These are phyloP conservation scores for Trichoderma afroharzianum DNA, from an alignment of 2,329 filamentous ascomycete genomes.

Conservation along the genomic window DNA sequence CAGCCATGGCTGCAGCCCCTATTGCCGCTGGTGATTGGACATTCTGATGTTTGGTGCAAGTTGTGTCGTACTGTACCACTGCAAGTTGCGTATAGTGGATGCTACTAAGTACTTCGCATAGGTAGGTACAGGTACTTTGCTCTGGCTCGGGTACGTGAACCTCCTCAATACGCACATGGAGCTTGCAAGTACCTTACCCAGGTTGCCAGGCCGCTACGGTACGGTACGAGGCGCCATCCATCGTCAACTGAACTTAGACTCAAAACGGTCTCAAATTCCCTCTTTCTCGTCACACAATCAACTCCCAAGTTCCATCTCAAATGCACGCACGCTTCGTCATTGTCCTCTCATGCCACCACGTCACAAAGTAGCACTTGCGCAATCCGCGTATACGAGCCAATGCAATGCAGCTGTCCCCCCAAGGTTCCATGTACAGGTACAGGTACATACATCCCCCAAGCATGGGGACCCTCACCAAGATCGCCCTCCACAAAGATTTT, in stretches of 20 bases:
- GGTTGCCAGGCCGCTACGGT: background rate
- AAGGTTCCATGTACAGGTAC: background rate
- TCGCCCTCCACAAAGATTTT: background rate
- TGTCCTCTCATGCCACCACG: background rate
- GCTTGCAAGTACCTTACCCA: background rate
- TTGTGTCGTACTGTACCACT: background rate
- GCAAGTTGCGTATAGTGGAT: background rate
- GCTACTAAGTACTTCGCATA: too few species aligned
- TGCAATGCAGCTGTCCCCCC: background rate
- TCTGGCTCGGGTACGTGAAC: background rate
- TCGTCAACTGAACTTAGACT: background rate
- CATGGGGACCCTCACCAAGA: background rate
- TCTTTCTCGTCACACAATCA: background rate
- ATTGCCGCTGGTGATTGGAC: background rate
- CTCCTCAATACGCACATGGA: background rate
- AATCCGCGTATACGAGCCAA: slow-evolving; percentile 3
- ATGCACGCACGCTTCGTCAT: background rate
- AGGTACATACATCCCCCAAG: background rate
- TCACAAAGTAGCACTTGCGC: background rate
- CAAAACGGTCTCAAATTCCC: background rate
- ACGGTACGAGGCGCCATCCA: background rate
- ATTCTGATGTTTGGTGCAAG: too few species aligned
- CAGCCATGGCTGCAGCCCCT: background rate
- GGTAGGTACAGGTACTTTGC: background rate
- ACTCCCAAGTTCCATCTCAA: background rate